A percentile compares a stretch with the other conserved stretches of the same genome.
These are phyloP conservation scores for Ramaria sp. DNA, from an alignment of 768 basidiomycete species.

Conservation along the genomic window DNA sequence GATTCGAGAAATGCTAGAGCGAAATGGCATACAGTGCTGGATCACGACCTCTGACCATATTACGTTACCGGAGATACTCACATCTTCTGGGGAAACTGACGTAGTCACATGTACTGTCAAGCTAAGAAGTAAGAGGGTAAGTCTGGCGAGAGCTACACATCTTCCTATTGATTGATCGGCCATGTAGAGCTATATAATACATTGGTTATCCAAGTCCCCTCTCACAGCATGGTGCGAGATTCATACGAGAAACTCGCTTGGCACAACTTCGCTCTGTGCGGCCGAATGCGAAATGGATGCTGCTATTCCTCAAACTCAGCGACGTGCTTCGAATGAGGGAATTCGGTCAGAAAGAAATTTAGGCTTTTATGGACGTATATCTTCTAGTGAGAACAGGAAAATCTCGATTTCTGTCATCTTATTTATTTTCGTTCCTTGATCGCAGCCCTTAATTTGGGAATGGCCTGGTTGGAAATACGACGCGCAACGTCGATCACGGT, in stretches of 20 bases:
- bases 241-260: not conserved
- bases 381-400: not conserved
- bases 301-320: not conserved
- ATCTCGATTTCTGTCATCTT: not conserved
- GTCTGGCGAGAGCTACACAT: not conserved
- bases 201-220: conserved; percentile 1
- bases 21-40: conserved; percentile 5
- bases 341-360: not conserved
- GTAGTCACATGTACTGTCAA: conserved; percentile 3
- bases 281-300: conserved; percentile 7
- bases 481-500: not conserved
- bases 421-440: not conserved
- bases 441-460: not conserved
- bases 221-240: conserved; percentile 6
- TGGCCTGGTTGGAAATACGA: conserved; percentile 5
- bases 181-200: not conserved
- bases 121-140: not conserved
- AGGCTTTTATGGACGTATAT: not conserved
- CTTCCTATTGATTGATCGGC: not conserved
- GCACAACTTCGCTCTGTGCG: not conserved
- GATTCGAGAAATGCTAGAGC: not conserved
- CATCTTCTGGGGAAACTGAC: not conserved
- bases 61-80: not conserved
- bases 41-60: not conserved
- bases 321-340: not conserved